phyloP scores from a whole-genome alignment of 345 rosid species.

The Punica granatum region DNA sequence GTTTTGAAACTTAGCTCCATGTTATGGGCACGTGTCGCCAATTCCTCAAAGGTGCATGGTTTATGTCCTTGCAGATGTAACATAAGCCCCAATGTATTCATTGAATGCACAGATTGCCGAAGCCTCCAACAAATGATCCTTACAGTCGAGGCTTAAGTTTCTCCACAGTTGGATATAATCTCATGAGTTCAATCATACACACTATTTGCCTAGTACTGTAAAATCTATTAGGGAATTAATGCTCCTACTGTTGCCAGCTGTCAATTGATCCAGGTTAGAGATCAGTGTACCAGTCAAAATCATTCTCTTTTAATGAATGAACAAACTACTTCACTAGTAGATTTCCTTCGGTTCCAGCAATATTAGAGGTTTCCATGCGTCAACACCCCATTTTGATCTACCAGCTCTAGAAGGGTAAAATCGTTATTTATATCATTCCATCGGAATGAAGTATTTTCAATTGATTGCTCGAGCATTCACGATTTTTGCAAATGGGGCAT shows the following conservation, averaged over 20 bases:
- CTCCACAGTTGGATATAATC: background rate
- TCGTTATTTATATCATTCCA: too few relatives aligned
- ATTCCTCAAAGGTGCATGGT: background rate
- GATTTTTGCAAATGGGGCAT: too few relatives aligned
- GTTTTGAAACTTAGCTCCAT: background rate
- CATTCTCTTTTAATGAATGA: background rate
- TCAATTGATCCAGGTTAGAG: background rate
- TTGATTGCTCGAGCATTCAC: too few relatives aligned
- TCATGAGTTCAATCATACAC: background rate
- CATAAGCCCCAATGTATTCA: background rate
- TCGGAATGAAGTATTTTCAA: too few relatives aligned
- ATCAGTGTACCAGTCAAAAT: background rate
- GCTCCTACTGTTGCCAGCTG: background rate
- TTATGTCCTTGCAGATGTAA: conserved; percentile 3
- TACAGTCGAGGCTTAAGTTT: background rate
- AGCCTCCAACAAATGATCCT: background rate
- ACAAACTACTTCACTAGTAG: background rate
- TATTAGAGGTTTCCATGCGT: background rate
- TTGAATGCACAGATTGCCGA: too few relatives aligned
- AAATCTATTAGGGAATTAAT: background rate
- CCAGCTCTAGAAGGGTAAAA: too few relatives aligned
- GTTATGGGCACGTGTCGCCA: background rate
- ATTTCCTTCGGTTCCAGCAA: background rate
- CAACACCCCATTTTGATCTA: too few relatives aligned
- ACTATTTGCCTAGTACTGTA: background rate